phyloP scores from a whole-genome alignment of 139 green algal genomes.

The Coccomyxa sp. region DNA sequence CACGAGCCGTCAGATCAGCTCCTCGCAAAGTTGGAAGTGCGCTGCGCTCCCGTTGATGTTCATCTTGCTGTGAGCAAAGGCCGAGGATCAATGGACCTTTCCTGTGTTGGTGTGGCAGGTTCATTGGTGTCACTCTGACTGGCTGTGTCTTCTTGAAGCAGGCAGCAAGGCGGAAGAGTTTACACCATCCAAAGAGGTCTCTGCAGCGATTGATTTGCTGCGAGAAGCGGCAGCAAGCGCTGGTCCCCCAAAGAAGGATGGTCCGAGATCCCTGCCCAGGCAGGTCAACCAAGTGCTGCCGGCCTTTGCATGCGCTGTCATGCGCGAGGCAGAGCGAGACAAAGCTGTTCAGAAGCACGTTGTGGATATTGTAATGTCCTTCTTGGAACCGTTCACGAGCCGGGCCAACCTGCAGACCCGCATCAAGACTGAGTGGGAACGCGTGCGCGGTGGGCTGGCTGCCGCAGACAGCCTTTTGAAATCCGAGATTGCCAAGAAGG shows the following conservation, averaged over 20 bases:
- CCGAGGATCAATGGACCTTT: too few relatives aligned
- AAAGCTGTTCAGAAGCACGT: neutral
- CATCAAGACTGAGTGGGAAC: neutral
- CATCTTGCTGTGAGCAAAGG: too few relatives aligned
- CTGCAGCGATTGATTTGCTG: neutral
- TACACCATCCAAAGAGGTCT: neutral
- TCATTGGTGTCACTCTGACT: too few relatives aligned
- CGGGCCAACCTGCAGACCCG: slow-evolving; percentile 16
- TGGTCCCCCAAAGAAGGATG: neutral
- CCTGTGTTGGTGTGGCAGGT: too few relatives aligned
- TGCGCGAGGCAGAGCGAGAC: neutral
- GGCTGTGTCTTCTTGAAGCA: neutral
- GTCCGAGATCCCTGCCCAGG: too few relatives aligned
- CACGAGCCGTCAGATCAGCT: too few relatives aligned
- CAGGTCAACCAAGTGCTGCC: too few relatives aligned
- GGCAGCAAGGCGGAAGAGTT: neutral
- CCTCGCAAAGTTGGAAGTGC: too few relatives aligned
- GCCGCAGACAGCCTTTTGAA: neutral
- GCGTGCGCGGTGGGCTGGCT: neutral
- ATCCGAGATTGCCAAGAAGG: neutral
- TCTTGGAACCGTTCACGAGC: slow-evolving; percentile 29
- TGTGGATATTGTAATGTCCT: slow-evolving; percentile 5
- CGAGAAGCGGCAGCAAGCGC: neutral
- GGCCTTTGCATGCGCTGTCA: neutral
- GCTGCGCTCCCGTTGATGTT: too few relatives aligned